Evolutionary conservation across 305 asterid genomes (phyloP), one percentile per base, ranked within the genome.

Genomic region (Lippia alba): DNA sequence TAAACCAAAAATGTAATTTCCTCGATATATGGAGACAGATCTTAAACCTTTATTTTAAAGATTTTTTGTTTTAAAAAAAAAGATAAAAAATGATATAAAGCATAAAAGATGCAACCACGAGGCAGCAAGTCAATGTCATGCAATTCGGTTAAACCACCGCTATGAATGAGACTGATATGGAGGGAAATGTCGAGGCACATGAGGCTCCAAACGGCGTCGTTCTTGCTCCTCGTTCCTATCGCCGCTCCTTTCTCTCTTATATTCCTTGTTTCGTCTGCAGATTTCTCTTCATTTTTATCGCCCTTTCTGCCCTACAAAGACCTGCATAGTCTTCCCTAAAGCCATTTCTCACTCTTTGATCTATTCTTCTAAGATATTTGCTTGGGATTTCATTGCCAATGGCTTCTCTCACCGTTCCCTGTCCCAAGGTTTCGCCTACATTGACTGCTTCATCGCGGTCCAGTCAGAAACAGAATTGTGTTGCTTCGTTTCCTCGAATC

Each of bases 331-430:
- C 55, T 16, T 45, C 32, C 19, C 53, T 55, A 34, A 8, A 1
- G 8, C 59, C 63, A 33, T 12, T 60, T 36, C 54, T 53, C 30
- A 51, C 0, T 16, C 33, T 61, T 41, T 16, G 16, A 15, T 51
- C 56, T 51, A 17, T 16, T 16, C 6, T 49, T 49, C 9, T n/a
- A 30, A 8, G 30, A 18, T 12, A 53, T 39, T 16, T 53, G 33
- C 15, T 11, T 49, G 12, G 14, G 12, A 32, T 3, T 49, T 16
- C 4, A 12, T 24, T 10, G 8, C 33, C 51, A 51, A 77, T 77
- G 81, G 81, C 81, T 61, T 77, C 81, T 67, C 56, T 77, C 34
- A 46, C 59, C 53, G 71, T 73, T 67, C 81, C 78, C 12, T 62
- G 78, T 32, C 78, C 81, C 20, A 73, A 77, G 72, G 62, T 67